Evolutionary conservation across 2,329 filamentous ascomycete genomes (phyloP), one percentile per base, ranked within the genome.

Genomic region (Aspergillus neotritici): DNA sequence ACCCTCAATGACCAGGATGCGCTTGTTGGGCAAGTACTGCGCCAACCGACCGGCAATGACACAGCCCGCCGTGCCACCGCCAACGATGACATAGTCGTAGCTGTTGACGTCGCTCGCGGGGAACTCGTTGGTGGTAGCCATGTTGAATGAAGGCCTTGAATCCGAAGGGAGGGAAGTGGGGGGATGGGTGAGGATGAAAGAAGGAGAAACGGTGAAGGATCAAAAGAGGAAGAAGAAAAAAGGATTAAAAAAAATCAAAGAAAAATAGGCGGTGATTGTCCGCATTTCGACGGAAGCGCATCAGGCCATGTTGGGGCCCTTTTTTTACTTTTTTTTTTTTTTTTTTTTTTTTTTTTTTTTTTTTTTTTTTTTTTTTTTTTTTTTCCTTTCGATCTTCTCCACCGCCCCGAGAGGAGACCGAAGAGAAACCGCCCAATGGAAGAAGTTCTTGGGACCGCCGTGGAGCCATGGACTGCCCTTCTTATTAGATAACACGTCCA

Each of bases 1-100:
- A 52, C 83, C 89, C 73, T 95, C 89, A 65, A 95, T 86, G 58
- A 94, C 67, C 45, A 95, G 79, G 44, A 91, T 79, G 54, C 79
- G 83, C 71, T 87, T 89, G 66, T 87, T 76, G 38, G 89, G 89
- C 34, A 94, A 76, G 65, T 94, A 93, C 66, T 88, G 80, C 28
- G 87, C 82, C 49, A 94, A 77, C 40, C 87, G 82, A 41, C 84
- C 82, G 43, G 86, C 87, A 57, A 93, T 79, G 48, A 93, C 87
- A 71, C 87, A 93, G 66, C 87, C 87, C 37, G 87, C 87, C 38
- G 87, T 93, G 61, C 87, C 87, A 51, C 87, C 87, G 52, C 87
- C 87, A 39, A 93, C 84, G 55, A 93, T 80, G 65, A 93, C 77
- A 72, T 90, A 93, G 77, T 93, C 87, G 69, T 82, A 93, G 70